Percentiles rank a stretch among this genome's conserved stretches.
Conservation (phyloP, 495 filamentous ascomycete species). For the Glarea lozoyensis region DNA sequence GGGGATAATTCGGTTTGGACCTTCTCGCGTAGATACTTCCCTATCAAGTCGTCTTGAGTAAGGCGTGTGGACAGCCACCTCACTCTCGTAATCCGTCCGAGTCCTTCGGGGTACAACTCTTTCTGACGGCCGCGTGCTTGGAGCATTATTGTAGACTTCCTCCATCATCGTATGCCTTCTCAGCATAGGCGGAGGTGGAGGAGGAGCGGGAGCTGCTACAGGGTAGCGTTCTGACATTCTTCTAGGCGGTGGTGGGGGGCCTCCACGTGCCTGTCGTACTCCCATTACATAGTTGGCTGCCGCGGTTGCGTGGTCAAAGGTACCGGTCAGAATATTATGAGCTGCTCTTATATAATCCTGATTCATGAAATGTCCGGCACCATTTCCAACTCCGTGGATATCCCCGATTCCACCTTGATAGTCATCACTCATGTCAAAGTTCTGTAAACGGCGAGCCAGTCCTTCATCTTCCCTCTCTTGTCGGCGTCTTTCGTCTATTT, state of each 20-base stretch:
- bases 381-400: slow-evolving; percentile 30
- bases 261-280: slow-evolving; percentile 13
- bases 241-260: slow-evolving; percentile 8
- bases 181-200: slow-evolving; percentile 12
- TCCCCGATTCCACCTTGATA: slow-evolving; percentile 25
- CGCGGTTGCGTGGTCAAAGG: slow-evolving; percentile 16
- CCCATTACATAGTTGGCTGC: slow-evolving; percentile 22
- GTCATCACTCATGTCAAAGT: slow-evolving; percentile 30
- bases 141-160: slow-evolving; percentile 11
- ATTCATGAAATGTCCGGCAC: slow-evolving; percentile 34
- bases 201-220: background rate
- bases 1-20: too few species aligned
- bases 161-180: slow-evolving; percentile 16
- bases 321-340: slow-evolving; percentile 14
- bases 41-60: background rate
- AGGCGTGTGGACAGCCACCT: slow-evolving; percentile 18
- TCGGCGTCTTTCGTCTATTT: slow-evolving; percentile 36
- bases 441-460: slow-evolving; percentile 44
- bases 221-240: slow-evolving; percentile 13
- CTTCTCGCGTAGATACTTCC: background rate
- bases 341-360: slow-evolving; percentile 31
- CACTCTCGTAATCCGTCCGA: slow-evolving; percentile 14
- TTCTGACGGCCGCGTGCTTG: slow-evolving; percentile 8
- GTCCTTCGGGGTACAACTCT: slow-evolving; percentile 14
- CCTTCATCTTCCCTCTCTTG: slow-evolving; percentile 51